Evolutionary conservation across 306 rosid genomes (phyloP).

Genomic region (Gastrolobium villosum): DNA sequence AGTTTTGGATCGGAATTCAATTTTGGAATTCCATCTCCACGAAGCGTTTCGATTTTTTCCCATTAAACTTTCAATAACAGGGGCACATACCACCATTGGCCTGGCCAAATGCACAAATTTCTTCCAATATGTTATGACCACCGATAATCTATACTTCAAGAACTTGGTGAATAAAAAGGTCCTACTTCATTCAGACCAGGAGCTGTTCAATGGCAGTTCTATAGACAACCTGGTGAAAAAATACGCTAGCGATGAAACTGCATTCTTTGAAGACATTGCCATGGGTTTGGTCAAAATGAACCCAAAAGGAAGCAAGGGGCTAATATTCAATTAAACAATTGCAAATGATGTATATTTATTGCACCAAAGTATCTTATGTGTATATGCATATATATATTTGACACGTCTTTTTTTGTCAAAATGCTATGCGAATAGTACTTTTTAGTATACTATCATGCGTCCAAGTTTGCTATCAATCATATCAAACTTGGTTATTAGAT

Average conservation of each 20-base stretch:
- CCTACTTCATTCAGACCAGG: constrained; percentile 75
- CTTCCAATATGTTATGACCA: constrained; percentile 61
- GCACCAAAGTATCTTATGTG: constrained; percentile 41
- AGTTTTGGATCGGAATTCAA: too few relatives aligned
- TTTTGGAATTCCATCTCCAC: too few relatives aligned
- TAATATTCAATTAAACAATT: too few relatives aligned
- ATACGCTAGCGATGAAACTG: constrained; percentile 43
- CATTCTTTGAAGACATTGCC: constrained; percentile 60
- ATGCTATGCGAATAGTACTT: too few relatives aligned
- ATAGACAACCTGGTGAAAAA: constrained; percentile 53
- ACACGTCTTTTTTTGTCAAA: not conserved
- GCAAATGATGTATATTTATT: too few relatives aligned
- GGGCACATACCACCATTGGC: constrained; percentile 71
- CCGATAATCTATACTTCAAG: constrained; percentile 63
- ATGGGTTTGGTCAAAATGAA: constrained; percentile 61
- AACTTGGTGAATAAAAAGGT: constrained; percentile 54
- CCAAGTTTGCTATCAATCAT: too few relatives aligned
- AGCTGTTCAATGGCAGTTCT: constrained; percentile 56
- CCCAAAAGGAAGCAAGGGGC: too few relatives aligned
- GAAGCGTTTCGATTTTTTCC: too few relatives aligned
- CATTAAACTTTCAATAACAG: constrained; percentile 49
- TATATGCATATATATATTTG: constrained; percentile 9
- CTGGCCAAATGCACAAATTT: constrained; percentile 57
- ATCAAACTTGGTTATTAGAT: too few relatives aligned
- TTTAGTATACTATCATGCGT: too few relatives aligned